A percentile compares a stretch with the other conserved stretches of the same genome.
phyloP scores from a whole-genome alignment of 1,284 basidiomycete genomes.

The Coniferiporia sulphurascens region DNA sequence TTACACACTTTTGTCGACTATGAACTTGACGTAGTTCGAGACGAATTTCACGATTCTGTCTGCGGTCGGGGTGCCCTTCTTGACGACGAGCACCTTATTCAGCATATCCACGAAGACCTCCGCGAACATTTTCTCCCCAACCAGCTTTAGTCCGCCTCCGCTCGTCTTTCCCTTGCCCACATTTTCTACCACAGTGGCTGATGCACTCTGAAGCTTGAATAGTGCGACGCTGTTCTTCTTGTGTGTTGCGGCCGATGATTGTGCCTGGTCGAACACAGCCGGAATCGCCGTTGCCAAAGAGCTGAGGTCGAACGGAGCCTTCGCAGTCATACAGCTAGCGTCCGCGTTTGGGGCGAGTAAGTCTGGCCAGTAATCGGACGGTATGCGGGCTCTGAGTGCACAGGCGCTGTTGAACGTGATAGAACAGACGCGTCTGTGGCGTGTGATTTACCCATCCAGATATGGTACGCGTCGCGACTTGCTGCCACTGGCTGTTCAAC shows the following conservation, averaged over 20 bases:
- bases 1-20: constrained; percentile 15
- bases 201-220: constrained; percentile 15
- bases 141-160: constrained; percentile 8
- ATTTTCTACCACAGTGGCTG: constrained; percentile 10
- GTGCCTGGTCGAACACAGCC: constrained; percentile 15
- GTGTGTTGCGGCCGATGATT: constrained; percentile 18
- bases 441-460: background rate
- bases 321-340: constrained; percentile 7
- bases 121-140: constrained; percentile 15
- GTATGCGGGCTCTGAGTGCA: background rate
- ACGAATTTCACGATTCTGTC: constrained; percentile 18
- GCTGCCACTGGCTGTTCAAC: background rate
- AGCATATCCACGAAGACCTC: constrained; percentile 18
- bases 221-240: constrained; percentile 20
- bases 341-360: background rate
- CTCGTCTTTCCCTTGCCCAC: constrained; percentile 4
- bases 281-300: constrained; percentile 11
- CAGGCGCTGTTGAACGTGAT: background rate
- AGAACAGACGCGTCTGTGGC: background rate
- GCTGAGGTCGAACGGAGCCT: constrained; percentile 11
- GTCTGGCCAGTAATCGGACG: no score
- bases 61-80: constrained; percentile 15
- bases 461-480: background rate
- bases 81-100: constrained; percentile 17
- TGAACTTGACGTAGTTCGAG: constrained; percentile 16